phyloP scores from a whole-genome alignment of 805 yeast genomes.

The Ogataea philodendri region DNA sequence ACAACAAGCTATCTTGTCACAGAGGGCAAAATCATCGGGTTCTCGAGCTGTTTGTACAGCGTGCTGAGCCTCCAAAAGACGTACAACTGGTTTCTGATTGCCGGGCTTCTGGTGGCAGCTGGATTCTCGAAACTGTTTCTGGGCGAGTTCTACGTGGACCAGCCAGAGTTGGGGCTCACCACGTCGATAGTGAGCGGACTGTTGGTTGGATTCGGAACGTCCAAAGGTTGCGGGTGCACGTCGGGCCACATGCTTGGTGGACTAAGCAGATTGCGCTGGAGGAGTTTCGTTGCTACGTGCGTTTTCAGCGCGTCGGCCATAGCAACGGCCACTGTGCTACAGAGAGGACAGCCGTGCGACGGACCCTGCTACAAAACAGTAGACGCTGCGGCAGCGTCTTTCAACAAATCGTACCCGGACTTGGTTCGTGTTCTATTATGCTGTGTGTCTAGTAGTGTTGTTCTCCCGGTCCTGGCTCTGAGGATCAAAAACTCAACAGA shows the following conservation, averaged over 20 bases:
- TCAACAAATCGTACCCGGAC: no score
- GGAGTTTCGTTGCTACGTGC: slow-evolving; percentile 46
- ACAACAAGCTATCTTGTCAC: slow-evolving; percentile 41
- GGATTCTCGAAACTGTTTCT: slow-evolving; percentile 15
- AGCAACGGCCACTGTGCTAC: slow-evolving; percentile 12
- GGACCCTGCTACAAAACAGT: slow-evolving; percentile 23
- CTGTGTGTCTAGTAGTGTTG: no score
- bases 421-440: no score
- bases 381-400: no score
- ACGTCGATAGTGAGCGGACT: slow-evolving; percentile 35
- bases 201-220: slow-evolving; percentile 48
- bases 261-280: slow-evolving; percentile 41
- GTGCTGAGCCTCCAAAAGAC: no score
- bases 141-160: neutral
- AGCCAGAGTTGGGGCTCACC: neutral
- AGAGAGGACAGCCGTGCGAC: slow-evolving; percentile 8
- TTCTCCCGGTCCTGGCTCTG: slow-evolving; percentile 29
- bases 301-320: slow-evolving; percentile 39
- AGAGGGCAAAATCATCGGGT: slow-evolving; percentile 45
- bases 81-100: no score
- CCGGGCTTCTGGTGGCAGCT: slow-evolving; percentile 38
- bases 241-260: slow-evolving; percentile 57
- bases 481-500: slow-evolving; percentile 3
- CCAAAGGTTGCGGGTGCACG: slow-evolving; percentile 50
- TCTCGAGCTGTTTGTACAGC: slow-evolving; percentile 43